These are phyloP conservation scores for Mucor sp. DNA, from an alignment of 371 early-diverging fungal species.

Conservation along the genomic window DNA sequence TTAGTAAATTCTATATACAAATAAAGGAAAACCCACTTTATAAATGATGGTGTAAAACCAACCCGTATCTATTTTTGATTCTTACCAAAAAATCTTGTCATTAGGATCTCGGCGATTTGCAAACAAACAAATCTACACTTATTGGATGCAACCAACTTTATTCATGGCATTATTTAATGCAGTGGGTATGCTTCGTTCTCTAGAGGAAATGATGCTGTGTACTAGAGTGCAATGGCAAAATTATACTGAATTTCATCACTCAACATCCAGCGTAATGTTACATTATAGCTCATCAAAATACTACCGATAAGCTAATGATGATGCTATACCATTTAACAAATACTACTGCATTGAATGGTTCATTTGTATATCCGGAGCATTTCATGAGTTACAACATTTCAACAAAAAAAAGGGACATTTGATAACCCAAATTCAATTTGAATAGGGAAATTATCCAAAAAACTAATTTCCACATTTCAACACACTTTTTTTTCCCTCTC, in stretches of 20 bases:
- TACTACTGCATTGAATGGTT: neutral
- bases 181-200: too few species aligned
- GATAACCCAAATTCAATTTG: neutral
- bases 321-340: neutral
- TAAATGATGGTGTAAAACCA: too few species aligned
- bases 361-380: conserved; percentile 1
- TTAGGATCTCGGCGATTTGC: neutral
- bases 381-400: neutral
- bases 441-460: neutral
- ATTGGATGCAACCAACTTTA: neutral
- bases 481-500: neutral
- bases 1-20: neutral
- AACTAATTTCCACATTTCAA: neutral
- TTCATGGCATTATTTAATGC: neutral
- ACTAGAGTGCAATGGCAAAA: neutral
- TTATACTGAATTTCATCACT: neutral
- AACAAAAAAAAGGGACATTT: neutral
- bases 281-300: too few species aligned
- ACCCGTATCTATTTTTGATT: neutral
- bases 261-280: neutral
- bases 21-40: too few species aligned
- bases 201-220: too few species aligned
- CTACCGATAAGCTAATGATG: neutral
- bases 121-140: neutral
- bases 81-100: neutral